Evolutionary conservation across 257 asterid species (phyloP).

Genomic region (Penstemon newberryi): DNA sequence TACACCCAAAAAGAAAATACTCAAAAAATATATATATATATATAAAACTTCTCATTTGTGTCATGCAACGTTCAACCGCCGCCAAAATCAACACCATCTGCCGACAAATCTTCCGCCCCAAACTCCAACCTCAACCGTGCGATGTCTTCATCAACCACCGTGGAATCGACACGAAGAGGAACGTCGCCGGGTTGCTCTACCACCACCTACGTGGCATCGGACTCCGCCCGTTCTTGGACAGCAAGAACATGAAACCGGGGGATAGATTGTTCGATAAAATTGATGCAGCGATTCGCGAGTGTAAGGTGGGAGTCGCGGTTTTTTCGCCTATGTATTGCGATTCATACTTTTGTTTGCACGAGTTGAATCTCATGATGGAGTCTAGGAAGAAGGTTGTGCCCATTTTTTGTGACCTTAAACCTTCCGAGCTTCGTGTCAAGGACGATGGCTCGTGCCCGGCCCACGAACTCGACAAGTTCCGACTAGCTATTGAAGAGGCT

Average conservation of each 20-base stretch:
- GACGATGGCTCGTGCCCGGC: slow-evolving; percentile 41
- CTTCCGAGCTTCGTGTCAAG: slow-evolving; percentile 67
- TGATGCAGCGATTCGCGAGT: slow-evolving; percentile 49
- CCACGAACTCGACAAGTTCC: slow-evolving; percentile 45
- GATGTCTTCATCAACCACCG: slow-evolving; percentile 88
- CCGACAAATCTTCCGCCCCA: slow-evolving; percentile 31
- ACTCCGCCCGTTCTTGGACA: slow-evolving; percentile 68
- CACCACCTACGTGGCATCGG: slow-evolving; percentile 48
- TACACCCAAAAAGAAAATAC: slow-evolving; percentile 5
- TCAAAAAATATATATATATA: too few species aligned
- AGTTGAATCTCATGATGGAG: slow-evolving; percentile 64
- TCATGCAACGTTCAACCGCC: slow-evolving; percentile 59
- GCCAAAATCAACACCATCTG: slow-evolving; percentile 30
- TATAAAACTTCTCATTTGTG: slow-evolving; percentile 4
- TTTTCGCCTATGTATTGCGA: slow-evolving; percentile 78
- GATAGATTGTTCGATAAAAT: slow-evolving; percentile 70
- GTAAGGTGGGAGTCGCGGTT: slow-evolving; percentile 69
- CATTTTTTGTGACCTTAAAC: slow-evolving; percentile 68
- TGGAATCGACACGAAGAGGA: slow-evolving; percentile 71
- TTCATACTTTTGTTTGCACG: slow-evolving; percentile 75
- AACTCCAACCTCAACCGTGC: slow-evolving; percentile 28
- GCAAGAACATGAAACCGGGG: slow-evolving; percentile 87
- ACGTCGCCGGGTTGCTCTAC: slow-evolving; percentile 70
- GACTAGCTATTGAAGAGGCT: slow-evolving; percentile 68
- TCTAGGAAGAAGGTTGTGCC: slow-evolving; percentile 57